Conservation (phyloP, 805 yeast genomes). For the Helenozyma rhizophorensis region DNA sequence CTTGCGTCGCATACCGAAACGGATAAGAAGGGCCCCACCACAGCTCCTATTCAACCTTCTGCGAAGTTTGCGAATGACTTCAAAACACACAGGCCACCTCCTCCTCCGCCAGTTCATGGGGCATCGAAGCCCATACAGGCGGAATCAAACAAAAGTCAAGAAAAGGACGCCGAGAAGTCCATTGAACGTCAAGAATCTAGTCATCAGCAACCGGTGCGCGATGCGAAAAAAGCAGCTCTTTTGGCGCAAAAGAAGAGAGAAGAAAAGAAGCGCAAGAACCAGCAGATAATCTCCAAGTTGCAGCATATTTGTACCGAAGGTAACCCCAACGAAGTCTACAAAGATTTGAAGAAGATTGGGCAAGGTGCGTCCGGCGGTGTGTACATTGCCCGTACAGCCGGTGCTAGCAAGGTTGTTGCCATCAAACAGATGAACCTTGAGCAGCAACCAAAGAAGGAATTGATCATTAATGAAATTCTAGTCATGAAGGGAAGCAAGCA, state of each 20-base stretch:
- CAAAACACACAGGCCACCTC: constrained; percentile 37
- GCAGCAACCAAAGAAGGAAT: constrained; percentile 92
- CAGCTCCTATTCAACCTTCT: constrained; percentile 33
- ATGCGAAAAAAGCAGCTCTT: constrained; percentile 51
- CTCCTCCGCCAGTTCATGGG: constrained; percentile 33
- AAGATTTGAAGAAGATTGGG: constrained; percentile 77
- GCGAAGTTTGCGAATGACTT: constrained; percentile 29
- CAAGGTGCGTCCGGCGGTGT: constrained; percentile 99
- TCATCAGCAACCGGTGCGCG: constrained; percentile 40
- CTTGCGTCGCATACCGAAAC: constrained; percentile 25
- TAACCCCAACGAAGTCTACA: constrained; percentile 72
- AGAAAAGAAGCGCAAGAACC: constrained; percentile 67
- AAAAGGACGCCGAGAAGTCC: constrained; percentile 7
- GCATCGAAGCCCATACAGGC: constrained; percentile 3
- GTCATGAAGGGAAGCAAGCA: constrained; percentile 19
- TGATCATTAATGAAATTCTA: constrained; percentile 52
- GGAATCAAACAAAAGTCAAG: constrained; percentile 10
- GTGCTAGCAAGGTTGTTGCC: constrained; percentile 53
- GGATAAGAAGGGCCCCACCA: constrained; percentile 25
- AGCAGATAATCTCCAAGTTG: constrained; percentile 66
- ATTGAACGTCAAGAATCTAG: constrained; percentile 10
- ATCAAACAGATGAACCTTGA: constrained; percentile 95
- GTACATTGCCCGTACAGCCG: constrained; percentile 69
- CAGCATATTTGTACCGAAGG: constrained; percentile 76
- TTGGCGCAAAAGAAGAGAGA: constrained; percentile 68